Conservation (phyloP, 177 flowering plant species). For the Vitis hybrid region DNA sequence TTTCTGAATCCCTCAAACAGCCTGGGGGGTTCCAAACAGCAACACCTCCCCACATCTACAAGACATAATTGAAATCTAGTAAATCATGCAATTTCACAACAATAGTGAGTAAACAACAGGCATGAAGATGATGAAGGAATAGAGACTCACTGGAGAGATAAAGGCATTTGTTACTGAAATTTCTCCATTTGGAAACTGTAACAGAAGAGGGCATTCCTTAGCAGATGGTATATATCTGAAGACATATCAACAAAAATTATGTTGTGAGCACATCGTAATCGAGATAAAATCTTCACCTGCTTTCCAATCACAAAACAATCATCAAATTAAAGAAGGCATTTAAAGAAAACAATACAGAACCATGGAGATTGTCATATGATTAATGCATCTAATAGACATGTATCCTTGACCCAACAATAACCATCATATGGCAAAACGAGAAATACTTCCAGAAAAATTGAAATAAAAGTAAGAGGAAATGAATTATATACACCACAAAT, state of each 20-base stretch:
- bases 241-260: slow-evolving; percentile 14
- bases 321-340: neutral
- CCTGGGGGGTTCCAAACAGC: slow-evolving; percentile 79
- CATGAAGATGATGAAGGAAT: slow-evolving; percentile 7
- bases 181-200: slow-evolving; percentile 79
- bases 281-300: neutral
- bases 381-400: no score
- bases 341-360: neutral
- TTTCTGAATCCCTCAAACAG: slow-evolving; percentile 42
- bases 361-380: no score
- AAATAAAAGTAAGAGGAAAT: neutral
- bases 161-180: slow-evolving; percentile 82
- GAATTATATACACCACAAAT: slow-evolving; percentile 80
- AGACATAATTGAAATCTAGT: slow-evolving; percentile 6
- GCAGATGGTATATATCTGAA: slow-evolving; percentile 88
- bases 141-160: slow-evolving; percentile 80
- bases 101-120: slow-evolving; percentile 2
- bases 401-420: neutral
- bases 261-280: neutral
- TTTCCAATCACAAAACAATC: neutral
- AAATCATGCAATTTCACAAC: slow-evolving; percentile 3
- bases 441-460: slow-evolving; percentile 1
- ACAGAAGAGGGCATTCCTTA: slow-evolving; percentile 78
- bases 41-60: slow-evolving; percentile 98
- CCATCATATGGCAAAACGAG: neutral